Base-by-base conservation (phyloP, 768 basidiomycete species). In the Baorangia bicolor region DNA sequence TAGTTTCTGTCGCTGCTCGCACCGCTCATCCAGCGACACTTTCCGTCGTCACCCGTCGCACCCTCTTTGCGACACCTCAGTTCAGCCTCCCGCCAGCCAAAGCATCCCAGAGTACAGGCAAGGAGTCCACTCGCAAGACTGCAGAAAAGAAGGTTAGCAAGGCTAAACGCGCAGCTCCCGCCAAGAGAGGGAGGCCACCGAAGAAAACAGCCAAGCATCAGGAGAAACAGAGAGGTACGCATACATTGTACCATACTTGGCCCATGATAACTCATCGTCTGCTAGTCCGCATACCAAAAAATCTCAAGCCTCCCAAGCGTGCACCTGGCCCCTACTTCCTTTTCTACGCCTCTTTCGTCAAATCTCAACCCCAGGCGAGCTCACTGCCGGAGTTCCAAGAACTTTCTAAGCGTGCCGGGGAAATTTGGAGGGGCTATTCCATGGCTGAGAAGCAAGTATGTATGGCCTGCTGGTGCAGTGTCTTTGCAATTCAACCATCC, bases 381-480 rank as follows among this genome's bases (percentile, higher is more conserved):
- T 4, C 59, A 0, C 4, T 41, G 0, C 18, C 25, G 11, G 56
- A 55, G 0, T 35, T 11, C 1, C 51, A 52, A 7, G 55, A 49
- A 11, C 2, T 61, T 2, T n/a, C 64, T 14, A 71, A 53, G 53
- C 55, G 66, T 20, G 64, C 69, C 8, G 58, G 55, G 11, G 56
- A 53, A 34, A 49, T 55, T 4, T 79, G 77, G 78, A 64, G 44
- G 1, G 55, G 44, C 5, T 56, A 77, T 18, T 56, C 75, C 5
- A 62, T 60, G 12, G 59, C 51, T 4, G 72, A 78, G 53, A 78
- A 71, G 49, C 62, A 76, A 60, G 77, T 76, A 33, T 23, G 67
- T 51, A 23, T 53, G 13, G 4, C 49, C n/a, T 28, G 35, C 34
- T 16, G 2, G 10, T 25, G 1, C 27, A 3, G 7, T 27, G 4